Evolutionary conservation across 208 protist genomes (phyloP).

Genomic region (Entamoeba nuttalli): DNA sequence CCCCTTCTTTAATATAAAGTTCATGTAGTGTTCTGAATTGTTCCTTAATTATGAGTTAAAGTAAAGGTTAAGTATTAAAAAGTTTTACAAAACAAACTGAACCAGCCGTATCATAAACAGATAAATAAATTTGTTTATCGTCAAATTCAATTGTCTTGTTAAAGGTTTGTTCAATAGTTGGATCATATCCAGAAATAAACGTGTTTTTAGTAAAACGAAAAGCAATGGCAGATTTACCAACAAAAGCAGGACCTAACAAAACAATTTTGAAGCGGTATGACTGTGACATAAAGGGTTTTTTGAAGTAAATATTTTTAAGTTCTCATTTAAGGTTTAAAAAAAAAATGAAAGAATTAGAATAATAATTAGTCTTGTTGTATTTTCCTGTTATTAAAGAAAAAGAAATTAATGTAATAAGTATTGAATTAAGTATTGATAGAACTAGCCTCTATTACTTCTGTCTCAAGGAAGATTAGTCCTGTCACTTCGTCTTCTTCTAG

Average conservation of each 20-base stretch:
- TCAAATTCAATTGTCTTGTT: slow-evolving; percentile 48
- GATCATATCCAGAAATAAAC: slow-evolving; percentile 38
- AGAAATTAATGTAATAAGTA: too few relatives aligned
- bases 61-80: too few relatives aligned
- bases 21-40: slow-evolving; percentile 35
- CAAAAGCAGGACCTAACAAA: background rate
- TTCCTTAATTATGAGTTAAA: too few relatives aligned
- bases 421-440: too few relatives aligned
- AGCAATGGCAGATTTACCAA: background rate
- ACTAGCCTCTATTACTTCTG: too few relatives aligned
- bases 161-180: slow-evolving; percentile 57
- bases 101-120: slow-evolving; percentile 61
- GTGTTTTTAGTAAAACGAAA: background rate
- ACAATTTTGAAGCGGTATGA: background rate
- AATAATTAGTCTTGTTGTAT: too few relatives aligned
- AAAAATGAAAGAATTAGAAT: too few relatives aligned
- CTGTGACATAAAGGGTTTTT: background rate
- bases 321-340: too few relatives aligned
- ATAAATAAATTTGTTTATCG: slow-evolving; percentile 39
- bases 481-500: too few relatives aligned
- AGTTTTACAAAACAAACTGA: slow-evolving; percentile 14
- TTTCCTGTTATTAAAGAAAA: too few relatives aligned
- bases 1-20: background rate
- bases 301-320: too few relatives aligned
- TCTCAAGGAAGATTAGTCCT: too few relatives aligned